Conservation (phyloP, 2,329 filamentous ascomycete species). For the Pseudogymnoascus sp. region DNA sequence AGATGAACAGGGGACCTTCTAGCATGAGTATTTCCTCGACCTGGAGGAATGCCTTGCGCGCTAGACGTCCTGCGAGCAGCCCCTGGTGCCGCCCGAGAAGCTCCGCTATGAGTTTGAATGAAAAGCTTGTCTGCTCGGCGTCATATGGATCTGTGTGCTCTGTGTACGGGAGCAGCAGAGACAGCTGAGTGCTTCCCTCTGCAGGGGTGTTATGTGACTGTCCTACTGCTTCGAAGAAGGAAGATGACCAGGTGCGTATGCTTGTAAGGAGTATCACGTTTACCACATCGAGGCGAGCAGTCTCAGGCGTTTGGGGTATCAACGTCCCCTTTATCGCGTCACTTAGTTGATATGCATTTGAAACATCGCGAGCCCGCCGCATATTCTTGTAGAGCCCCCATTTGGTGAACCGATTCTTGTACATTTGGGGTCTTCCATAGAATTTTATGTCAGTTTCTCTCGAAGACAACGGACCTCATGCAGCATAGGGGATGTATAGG, state of each 20-base stretch:
- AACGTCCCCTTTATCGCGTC: neutral
- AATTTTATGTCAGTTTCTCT: neutral
- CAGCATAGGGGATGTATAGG: neutral
- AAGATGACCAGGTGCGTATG: conserved; percentile 10
- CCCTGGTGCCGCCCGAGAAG: conserved; percentile 16
- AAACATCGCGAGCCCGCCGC: neutral
- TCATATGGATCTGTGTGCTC: neutral
- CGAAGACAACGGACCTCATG: neutral
- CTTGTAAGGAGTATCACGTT: neutral
- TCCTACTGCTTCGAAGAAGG: conserved; percentile 11
- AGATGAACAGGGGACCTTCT: conserved; percentile 15
- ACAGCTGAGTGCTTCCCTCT: neutral
- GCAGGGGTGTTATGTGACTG: neutral
- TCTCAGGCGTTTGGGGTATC: neutral
- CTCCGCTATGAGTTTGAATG: conserved; percentile 15
- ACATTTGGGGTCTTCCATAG: conserved; percentile 18
- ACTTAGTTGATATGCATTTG: neutral
- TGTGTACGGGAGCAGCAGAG: neutral
- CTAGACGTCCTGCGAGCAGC: conserved; percentile 16
- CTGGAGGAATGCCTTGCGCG: conserved; percentile 20
- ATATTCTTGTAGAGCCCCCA: conserved; percentile 19
- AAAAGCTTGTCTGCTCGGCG: conserved; percentile 12
- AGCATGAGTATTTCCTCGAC: conserved; percentile 15
- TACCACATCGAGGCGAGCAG: conserved; percentile 8
- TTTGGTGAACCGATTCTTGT: conserved; percentile 22